Base-by-base conservation (phyloP, 441 rosid genomes). In the Gossypium trilobum region DNA sequence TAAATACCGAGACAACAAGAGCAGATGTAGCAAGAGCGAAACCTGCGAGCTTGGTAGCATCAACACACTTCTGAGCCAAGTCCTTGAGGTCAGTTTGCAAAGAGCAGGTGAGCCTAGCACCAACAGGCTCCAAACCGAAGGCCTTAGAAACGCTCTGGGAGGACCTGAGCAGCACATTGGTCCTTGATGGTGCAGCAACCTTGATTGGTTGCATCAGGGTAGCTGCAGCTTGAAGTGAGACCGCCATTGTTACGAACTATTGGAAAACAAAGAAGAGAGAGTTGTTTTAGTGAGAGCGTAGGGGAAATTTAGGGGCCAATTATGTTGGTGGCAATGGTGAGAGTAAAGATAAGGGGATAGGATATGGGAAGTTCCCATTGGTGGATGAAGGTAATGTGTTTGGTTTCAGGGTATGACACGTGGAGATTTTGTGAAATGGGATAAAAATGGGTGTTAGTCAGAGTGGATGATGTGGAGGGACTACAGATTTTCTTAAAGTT, bases 21-120 rank as follows among this genome's bases (percentile, higher is more conserved):
- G 97, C 98, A 27, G 98, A 93, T 33, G 97, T 89, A 68, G 94
- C 97, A 14, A 93, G 91, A 72, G 96, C 91, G 29, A 91, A 88
- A 61, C 96, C 91, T 29, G 91, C 96, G 1, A 93, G 54, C 84
- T 88, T 91, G 61, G 91, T 78, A 14, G 88, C 94, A 46, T 88
- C 97, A 0, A 77, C 68, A 72, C 85, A 89, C 78, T 87, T 91
- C 11, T 75, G 86, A 46, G 89, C 86, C 75, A 91, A 78, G 46
- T 86, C 90, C 84, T 89, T 88, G 7, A 87, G 33, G 57, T 88
- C 91, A 73, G 88, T 62, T 10, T 87, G 89, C 77, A 87, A 77
- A 7, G 97, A 88, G 86, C 95, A 91, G 73, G 87, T 77, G 72
- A 91, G 67, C 63, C 91, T 83, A 71, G 88, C 79, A 22, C 71